Conservation (phyloP, 2,329 filamentous ascomycete genomes). For the Dactylellina sp. region DNA sequence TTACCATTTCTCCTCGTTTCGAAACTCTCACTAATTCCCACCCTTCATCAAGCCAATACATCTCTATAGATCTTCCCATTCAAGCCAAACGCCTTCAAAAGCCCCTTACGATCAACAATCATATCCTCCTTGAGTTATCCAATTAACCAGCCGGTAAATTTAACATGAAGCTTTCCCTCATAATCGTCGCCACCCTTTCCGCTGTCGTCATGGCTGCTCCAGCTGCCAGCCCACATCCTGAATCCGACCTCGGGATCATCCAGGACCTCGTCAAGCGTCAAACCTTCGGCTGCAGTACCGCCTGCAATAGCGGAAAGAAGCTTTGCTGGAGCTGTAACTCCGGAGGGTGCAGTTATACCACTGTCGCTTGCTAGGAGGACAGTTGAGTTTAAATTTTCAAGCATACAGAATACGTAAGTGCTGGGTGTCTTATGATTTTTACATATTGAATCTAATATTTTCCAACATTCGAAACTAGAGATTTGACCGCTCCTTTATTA, state of each 20-base stretch:
- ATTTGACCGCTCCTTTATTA: not conserved
- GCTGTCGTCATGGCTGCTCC: conserved; percentile 36
- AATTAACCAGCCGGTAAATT: conserved; percentile 5
- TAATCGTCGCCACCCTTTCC: conserved; percentile 26
- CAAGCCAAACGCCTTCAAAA: no score
- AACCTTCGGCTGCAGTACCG: conserved; percentile 29
- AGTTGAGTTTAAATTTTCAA: no score
- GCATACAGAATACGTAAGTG: not conserved
- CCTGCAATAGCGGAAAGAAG: conserved; percentile 24
- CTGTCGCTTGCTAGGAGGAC: conserved; percentile 14
- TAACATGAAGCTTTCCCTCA: conserved; percentile 47
- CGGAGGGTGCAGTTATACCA: conserved; percentile 40
- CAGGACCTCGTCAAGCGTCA: conserved; percentile 43
- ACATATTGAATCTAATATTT: no score
- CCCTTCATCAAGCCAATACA: no score
- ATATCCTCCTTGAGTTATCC: conserved; percentile 12
- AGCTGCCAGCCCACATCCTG: conserved; percentile 28
- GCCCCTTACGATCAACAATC: not conserved
- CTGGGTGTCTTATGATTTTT: no score
- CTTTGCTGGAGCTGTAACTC: conserved; percentile 49
- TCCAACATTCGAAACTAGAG: not conserved
- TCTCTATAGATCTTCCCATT: no score
- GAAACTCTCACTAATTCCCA: not conserved
- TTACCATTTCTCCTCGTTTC: not conserved
- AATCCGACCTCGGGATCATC: conserved; percentile 33